Evolutionary conservation across 2,329 filamentous ascomycete genomes (phyloP), one percentile per base, ranked within the genome.

Genomic region (Helotiales sp.): DNA sequence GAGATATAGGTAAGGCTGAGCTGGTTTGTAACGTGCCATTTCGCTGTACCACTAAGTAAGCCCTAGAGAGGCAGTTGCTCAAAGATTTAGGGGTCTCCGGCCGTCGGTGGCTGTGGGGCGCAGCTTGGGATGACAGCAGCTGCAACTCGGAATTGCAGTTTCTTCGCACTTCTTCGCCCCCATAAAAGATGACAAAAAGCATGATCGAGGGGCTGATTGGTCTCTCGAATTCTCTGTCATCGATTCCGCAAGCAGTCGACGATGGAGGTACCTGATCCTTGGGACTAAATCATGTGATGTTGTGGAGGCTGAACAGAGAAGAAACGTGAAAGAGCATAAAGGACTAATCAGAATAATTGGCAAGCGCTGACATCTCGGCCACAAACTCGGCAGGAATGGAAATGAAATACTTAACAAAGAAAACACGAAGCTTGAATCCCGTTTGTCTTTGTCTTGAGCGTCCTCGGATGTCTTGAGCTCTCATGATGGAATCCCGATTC

Each of bases 1-100:
- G 40, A 44, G 40, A 25, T 24, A 44, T 44, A n/a, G n/a, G n/a
- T n/a, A 44, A 44, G 40, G 40, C 40, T 44, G 40, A 44, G 40
- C 40, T 44, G 40, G 40, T 7, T 25, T 13, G 40, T 25, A 44
- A 44, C 40, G 40, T 44, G 40, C 40, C 40, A 44, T 44, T 44
- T 25, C 5, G 5, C n/a, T 25, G 40, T 3, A 24, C 22, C 12
- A 25, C 10, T 27, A 24, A 44, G 27, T 44, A 44, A 44, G 40
- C 40, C 22, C 40, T 44, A 44, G n/a, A 44, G 19, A 25, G 40
- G 40, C 40, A 25, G 40, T 10, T 44, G 40, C 22, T 25, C 19
- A 12, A 10, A 24, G 27, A 44, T 15, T 44, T 10, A 25, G 19
- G 40, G 40, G 38, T 42, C 12, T 10, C 19, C 38, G 38, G 40